Conservation (phyloP, 352 stramenopile genomes). For the Pythium angustatum region DNA sequence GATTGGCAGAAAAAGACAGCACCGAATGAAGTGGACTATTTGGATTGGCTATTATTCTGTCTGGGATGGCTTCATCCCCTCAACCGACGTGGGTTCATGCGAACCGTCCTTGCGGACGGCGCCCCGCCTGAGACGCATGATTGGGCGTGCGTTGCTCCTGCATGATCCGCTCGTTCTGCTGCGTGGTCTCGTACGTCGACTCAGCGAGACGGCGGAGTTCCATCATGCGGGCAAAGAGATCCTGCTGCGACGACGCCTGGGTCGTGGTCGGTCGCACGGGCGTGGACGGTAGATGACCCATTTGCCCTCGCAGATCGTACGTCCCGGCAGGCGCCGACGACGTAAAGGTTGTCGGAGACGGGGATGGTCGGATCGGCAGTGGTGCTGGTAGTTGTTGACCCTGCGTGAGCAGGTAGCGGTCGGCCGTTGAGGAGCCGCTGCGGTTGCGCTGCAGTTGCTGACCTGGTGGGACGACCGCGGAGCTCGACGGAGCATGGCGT, state of each 20-base stretch:
- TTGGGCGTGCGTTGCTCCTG: conserved; percentile 28
- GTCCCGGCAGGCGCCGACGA: conserved; percentile 4
- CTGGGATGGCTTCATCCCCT: too few relatives aligned
- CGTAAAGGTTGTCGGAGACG: neutral
- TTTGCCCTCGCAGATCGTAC: conserved; percentile 9
- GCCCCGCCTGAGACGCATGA: too few relatives aligned
- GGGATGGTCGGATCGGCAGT: neutral
- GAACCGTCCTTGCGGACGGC: too few relatives aligned
- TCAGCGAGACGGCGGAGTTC: conserved; percentile 40
- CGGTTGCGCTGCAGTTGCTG: neutral
- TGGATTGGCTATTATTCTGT: neutral
- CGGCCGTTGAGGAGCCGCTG: neutral
- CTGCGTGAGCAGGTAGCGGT: neutral
- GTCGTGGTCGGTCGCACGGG: neutral
- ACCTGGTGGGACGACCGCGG: too few relatives aligned
- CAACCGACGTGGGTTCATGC: conserved; percentile 11
- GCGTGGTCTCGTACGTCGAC: conserved; percentile 38
- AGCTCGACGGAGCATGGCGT: too few relatives aligned
- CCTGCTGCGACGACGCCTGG: neutral
- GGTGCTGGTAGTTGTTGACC: neutral
- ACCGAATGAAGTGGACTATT: neutral
- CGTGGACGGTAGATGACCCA: neutral
- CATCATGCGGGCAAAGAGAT: conserved; percentile 35
- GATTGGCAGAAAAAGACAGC: neutral
- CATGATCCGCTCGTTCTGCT: conserved; percentile 33